Evolutionary conservation across 768 basidiomycete genomes (phyloP).

Genomic region (Multifurca ochricompacta): DNA sequence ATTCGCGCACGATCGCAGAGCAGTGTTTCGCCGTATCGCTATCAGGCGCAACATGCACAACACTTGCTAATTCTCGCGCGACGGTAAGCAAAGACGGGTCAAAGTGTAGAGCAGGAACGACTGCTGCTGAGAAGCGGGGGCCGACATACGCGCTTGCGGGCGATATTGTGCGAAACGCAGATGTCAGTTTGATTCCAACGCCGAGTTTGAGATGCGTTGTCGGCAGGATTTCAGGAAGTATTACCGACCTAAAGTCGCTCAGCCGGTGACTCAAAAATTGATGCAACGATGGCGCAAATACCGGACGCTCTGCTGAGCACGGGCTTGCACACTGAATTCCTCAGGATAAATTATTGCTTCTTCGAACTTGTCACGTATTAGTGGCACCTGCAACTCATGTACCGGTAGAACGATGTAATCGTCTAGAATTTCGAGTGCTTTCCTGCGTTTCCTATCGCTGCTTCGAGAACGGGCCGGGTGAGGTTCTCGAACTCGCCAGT

Average conservation of each 20-base stretch:
- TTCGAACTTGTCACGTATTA: constrained; percentile 44
- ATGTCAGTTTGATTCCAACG: constrained; percentile 50
- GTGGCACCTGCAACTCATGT: constrained; percentile 46
- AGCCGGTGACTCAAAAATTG: not conserved
- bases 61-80: constrained; percentile 47
- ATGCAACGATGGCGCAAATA: constrained; percentile 22
- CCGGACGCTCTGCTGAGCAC: constrained; percentile 51
- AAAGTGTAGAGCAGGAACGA: constrained; percentile 42
- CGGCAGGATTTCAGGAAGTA: constrained; percentile 39
- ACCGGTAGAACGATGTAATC: constrained; percentile 40
- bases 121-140: constrained; percentile 45
- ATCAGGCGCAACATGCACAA: constrained; percentile 40
- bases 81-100: constrained; percentile 44
- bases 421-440: constrained; percentile 29
- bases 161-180: constrained; percentile 52
- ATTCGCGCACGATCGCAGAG: constrained; percentile 45
- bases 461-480: constrained; percentile 34
- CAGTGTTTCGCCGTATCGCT: constrained; percentile 49
- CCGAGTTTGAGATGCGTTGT: constrained; percentile 47
- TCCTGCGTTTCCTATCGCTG: constrained; percentile 35
- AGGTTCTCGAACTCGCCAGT: constrained; percentile 45
- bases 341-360: constrained; percentile 38
- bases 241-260: constrained; percentile 38
- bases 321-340: constrained; percentile 35
- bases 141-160: constrained; percentile 50